Evolutionary conservation across 768 basidiomycete genomes (phyloP), one percentile per base, ranked within the genome.

Genomic region (Jaapia argillacea): DNA sequence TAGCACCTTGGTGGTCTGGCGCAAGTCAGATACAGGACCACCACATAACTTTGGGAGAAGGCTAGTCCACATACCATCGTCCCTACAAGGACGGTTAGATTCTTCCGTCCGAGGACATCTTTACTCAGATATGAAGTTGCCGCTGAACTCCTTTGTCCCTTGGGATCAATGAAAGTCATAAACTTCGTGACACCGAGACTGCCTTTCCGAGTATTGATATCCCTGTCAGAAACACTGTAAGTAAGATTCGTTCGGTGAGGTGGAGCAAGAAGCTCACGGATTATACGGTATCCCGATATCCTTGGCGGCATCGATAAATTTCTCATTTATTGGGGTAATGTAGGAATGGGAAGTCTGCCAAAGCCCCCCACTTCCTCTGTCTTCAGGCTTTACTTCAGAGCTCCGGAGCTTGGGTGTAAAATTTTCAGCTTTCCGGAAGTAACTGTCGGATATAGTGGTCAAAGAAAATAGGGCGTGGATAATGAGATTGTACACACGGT

Each of bases 51-150:
- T 10, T 33, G 28, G 28, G 10, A 16, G 28, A 33, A 10, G 28
- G 28, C 10, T 10, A 13, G 86, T 57, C 24, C 67, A 10, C 77
- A 81, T 2, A 74, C 81, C 5, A 67, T 68, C 0, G 79, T 74
- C 39, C 69, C 60, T 18, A 72, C 70, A 2, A 70, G 70, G 16
- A 87, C 73, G 22, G 66, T 79, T 20, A 87, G 65, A 48, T 86
- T 86, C 5, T 73, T 73, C 27, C 84, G 68, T 4, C 68, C 65
- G 5, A 85, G 68, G 3, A 85, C 82, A 0, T 77, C 66, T 1
- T 69, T 59, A 0, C 81, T 84, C 24, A 86, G 69, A 53, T 85
- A 86, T 0, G 79, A 79, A 1, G 70, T 62, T 52, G 84, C 81
- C 1, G 77, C 67, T 1, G 81, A 77, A 5, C 79, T 77, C 0